Evolutionary conservation across 1,284 basidiomycete genomes (phyloP).

Genomic region (Ustilago xerochloae): DNA sequence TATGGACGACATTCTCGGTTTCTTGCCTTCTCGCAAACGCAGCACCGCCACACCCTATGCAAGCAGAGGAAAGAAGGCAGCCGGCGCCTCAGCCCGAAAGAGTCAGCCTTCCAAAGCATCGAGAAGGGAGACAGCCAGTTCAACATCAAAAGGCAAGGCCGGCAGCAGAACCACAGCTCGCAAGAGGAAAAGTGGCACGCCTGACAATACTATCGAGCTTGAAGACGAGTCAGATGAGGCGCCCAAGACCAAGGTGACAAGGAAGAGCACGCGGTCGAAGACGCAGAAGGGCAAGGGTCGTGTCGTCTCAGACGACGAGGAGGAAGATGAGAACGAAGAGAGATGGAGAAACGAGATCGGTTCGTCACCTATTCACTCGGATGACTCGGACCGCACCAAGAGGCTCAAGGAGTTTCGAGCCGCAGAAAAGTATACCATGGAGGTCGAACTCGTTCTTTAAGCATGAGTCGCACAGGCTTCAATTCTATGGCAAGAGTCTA

Average conservation of each 20-base stretch:
- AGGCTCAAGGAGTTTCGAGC: slow-evolving; percentile 26
- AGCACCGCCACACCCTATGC: background rate
- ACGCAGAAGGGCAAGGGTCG: slow-evolving; percentile 14
- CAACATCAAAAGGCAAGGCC: background rate
- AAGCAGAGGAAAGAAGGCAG: background rate
- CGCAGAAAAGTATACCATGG: slow-evolving; percentile 18
- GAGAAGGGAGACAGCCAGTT: background rate
- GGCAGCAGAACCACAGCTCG: background rate
- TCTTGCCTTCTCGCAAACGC: slow-evolving; percentile 20
- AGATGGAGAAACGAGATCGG: slow-evolving; percentile 2
- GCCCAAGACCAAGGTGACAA: background rate
- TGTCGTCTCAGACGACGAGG: background rate
- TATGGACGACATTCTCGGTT: slow-evolving; percentile 22
- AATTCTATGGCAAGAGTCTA: no score
- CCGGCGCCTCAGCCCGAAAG: background rate
- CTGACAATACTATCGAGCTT: background rate
- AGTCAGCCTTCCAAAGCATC: slow-evolving; percentile 1
- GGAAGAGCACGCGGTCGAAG: background rate
- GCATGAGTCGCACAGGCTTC: background rate
- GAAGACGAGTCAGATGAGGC: slow-evolving; percentile 4
- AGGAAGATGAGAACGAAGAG: slow-evolving; percentile 5
- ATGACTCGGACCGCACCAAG: slow-evolving; percentile 35
- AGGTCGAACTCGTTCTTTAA: slow-evolving; percentile 33
- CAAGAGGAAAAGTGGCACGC: background rate
- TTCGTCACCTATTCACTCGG: slow-evolving; percentile 24